Evolutionary conservation across 768 basidiomycete species (phyloP), one percentile per base, ranked within the genome.

Genomic region (Kwoniella europaea): DNA sequence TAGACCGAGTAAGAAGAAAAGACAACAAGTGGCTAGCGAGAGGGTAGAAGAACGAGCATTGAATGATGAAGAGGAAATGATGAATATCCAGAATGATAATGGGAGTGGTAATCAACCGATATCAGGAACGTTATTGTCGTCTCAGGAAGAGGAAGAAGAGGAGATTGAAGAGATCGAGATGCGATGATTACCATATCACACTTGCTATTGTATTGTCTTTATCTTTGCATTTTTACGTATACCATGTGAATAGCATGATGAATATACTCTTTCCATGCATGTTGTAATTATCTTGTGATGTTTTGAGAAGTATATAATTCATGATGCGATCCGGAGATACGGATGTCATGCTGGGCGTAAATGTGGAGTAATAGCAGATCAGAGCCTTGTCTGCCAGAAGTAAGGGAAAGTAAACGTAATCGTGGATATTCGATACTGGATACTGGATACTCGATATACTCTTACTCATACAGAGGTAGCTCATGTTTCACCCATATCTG

Each of bases 1-100:
- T 67, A 60, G 72, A 65, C 72, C 69, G 2, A 74, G 72, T 50
- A 74, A 74, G 44, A 65, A 69, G 42, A 60, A 69, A 12, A 35
- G 72, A 46, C 24, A 20, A 27, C 66, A 67, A 13, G 18, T 63
- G 35, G 71, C 71, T 35, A 52, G 20, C 18, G 54, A 62, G 29
- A 43, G 63, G 20, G 10, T 41, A 22, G 24, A 52, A 13, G 50
- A 58, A 24, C 35, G 56, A 42, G 62, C 18, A 16, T 13, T 55
- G 61, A 50, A 35, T 35, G 44, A 69, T 27, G 72, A 74, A 52
- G 72, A 74, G 56, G 69, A 69, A 22, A 74, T 70, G 68, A 70
- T 74, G 69, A 74, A 74, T 74, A 54, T 59, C 1, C 53, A 53
- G 13, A 29, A 54, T 52, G 62, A 24, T 18, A 10, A 6, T 35